Base-by-base conservation (phyloP, 2,329 filamentous ascomycete species). In the Zasmidium citrigriseum region DNA sequence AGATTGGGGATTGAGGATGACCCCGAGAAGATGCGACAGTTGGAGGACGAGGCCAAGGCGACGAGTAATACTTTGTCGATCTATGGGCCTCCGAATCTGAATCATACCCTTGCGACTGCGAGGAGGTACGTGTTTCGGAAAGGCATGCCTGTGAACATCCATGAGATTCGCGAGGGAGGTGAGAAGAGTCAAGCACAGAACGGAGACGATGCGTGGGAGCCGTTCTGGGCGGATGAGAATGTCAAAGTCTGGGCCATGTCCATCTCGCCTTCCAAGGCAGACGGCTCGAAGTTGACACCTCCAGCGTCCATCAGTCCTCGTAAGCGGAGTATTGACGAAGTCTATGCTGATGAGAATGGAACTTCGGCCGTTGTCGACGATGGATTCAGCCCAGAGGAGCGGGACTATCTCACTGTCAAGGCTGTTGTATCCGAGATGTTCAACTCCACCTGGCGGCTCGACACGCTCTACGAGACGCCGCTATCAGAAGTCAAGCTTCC, bases 241-340 rank as follows among this genome's bases (percentile, higher is more conserved):
- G 85, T 97, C 56, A 86, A 87, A 58, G 89, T 97, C 1, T 98
- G 93, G 93, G 88, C 91, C 47, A 81, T 98, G 69, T 84, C 89
- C 0, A 75, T 90, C 20, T 59, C 51, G 4, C 77, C 76, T 11
- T 47, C 24, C 11, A 55, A 46, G 18, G 21, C 55, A 4, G 54
- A 60, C 12, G 24, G n/a, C 18, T 51, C 49, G 12, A 55, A 51
- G n/a, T 47, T 52, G 3, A 57, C 49, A 5, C 49, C 54, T 4
- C 47, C 61, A 16, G 46, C 46, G 23, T 55, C 66, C 24, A 46
- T 62, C 48, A 71, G 64, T 55, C 68, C 69, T 18, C 66, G 71
- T 10, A 75, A 75, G 59, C 65, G 73, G 23, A 74, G 69, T 61
- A 65, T 72, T 50, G 71, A 73, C 34, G 71, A 73, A 53, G 67